Conservation (phyloP, 257 asterid species). For the Hygrophila difformis region DNA sequence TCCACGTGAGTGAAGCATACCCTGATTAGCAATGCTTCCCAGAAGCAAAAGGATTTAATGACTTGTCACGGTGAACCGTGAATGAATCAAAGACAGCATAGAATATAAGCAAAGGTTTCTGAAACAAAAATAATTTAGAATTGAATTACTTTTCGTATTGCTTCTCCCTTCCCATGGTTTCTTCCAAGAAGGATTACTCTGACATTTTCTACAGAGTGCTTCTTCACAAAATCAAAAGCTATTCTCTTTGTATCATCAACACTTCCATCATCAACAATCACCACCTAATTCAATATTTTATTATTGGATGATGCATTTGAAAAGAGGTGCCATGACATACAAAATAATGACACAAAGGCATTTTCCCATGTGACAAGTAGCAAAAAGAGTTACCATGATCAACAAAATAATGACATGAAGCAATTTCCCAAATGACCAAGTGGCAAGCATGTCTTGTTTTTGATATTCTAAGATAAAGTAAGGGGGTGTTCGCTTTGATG, state of each 20-base stretch:
- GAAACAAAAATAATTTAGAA: slow-evolving; percentile 17
- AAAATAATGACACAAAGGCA: too few relatives aligned
- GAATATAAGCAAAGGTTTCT: too few relatives aligned
- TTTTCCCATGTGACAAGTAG: too few relatives aligned
- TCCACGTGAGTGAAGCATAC: slow-evolving; percentile 99
- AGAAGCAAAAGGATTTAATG: slow-evolving; percentile 55
- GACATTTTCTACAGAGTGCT: slow-evolving; percentile 69
- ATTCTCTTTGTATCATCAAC: slow-evolving; percentile 73
- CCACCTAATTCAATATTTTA: slow-evolving; percentile 51
- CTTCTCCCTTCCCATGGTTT: slow-evolving; percentile 99
- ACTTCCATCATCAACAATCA: slow-evolving; percentile 95
- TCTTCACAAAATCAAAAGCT: slow-evolving; percentile 84
- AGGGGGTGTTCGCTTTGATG: too few relatives aligned
- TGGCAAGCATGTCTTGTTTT: too few relatives aligned
- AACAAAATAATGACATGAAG: too few relatives aligned
- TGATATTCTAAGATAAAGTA: too few relatives aligned
- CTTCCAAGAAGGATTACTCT: slow-evolving; percentile 84
- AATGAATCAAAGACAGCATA: too few relatives aligned
- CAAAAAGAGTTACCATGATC: too few relatives aligned
- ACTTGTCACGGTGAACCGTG: slow-evolving; percentile 22
- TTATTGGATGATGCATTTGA: neutral
- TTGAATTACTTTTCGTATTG: slow-evolving; percentile 86
- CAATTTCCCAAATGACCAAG: too few relatives aligned
- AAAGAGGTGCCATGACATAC: too few relatives aligned
- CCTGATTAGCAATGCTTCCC: slow-evolving; percentile 90